A percentile compares a stretch with the other conserved stretches of the same genome.
phyloP scores from a whole-genome alignment of 352 stramenopile species.

The Globisporangium iwayamae region DNA sequence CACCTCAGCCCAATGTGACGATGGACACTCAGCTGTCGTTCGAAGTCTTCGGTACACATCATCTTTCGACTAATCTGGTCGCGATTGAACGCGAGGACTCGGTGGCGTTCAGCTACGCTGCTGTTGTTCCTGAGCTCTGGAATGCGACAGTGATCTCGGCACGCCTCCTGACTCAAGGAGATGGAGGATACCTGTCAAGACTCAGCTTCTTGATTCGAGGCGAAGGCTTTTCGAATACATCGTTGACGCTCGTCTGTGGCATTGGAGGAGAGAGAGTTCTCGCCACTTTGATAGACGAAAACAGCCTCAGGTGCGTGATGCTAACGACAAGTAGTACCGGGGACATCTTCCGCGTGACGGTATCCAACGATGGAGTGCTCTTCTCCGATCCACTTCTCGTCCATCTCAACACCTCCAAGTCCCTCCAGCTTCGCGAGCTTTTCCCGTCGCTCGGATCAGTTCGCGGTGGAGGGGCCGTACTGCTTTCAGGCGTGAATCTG shows the following conservation, averaged over 20 bases:
- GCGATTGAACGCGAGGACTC: slow-evolving; percentile 1
- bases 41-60: not conserved
- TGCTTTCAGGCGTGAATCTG: slow-evolving; percentile 20
- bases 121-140: slow-evolving; percentile 22
- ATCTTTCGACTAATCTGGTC: not conserved
- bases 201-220: slow-evolving; percentile 1
- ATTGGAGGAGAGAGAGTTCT: slow-evolving; percentile 14
- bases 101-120: slow-evolving; percentile 23
- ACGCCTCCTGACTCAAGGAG: not conserved
- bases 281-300: slow-evolving; percentile 4
- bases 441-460: slow-evolving; percentile 24
- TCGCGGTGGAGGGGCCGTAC: slow-evolving; percentile 18
- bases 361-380: slow-evolving; percentile 30
- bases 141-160: slow-evolving; percentile 14
- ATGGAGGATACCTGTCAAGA: not conserved
- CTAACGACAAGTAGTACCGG: not conserved
- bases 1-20: slow-evolving; percentile 5
- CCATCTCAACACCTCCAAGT: not conserved
- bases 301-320: slow-evolving; percentile 18
- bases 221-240: not conserved
- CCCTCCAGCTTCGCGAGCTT: slow-evolving; percentile 20
- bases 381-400: slow-evolving; percentile 23
- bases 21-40: not conserved
- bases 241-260: not conserved
- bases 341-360: slow-evolving; percentile 22